Base-by-base conservation (phyloP, 495 filamentous ascomycete species). In the Rhypophila decipiens region DNA sequence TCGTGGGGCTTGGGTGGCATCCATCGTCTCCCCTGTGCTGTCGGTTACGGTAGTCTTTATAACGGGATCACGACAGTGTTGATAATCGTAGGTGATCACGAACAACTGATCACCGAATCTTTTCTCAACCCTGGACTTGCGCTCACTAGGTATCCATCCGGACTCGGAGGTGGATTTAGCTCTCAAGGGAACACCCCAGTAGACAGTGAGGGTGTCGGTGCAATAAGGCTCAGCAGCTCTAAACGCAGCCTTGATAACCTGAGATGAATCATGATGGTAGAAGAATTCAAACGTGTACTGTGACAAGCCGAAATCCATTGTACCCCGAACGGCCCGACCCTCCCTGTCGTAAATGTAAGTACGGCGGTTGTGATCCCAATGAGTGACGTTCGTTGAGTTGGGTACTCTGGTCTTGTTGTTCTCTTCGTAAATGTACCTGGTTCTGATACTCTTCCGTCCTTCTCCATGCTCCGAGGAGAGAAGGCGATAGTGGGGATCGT, bases 181-280 rank as follows among this genome's bases (percentile, higher is more conserved):
- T n/a, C 49, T 29, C 1, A 42, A 34, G 4, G 51, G 51, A 1
- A 44, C 49, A n/a, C 59, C 59, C 59, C 59, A 62, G 24, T 15
- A 62, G 3, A 62, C 56, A 1, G 44, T 23, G 11, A 62, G 17
- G 12, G 34, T 42, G n/a, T 39, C 33, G 1, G 33, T 15, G 8
- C 22, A 34, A 17, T 31, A 20, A 4, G 39, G 21, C 11, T 19
- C 11, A 7, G 45, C 18, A 13, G 39, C 20, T 7, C 33, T 31
- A 24, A 60, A 59, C 12, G 54, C 50, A 4, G 56, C 59, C 39
- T 53, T 58, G 11, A 62, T 36, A 10, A 62, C 33, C 10, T 62
- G 56, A 12, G 44, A 23, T 19, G 35, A 47, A 2, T 33, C 33
- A 19, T 52, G 50, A 17, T 57, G 59, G 50, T 57, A 62, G 21